Base-by-base conservation (phyloP, 2,329 filamentous ascomycete genomes). In the Ophiostoma ips region DNA sequence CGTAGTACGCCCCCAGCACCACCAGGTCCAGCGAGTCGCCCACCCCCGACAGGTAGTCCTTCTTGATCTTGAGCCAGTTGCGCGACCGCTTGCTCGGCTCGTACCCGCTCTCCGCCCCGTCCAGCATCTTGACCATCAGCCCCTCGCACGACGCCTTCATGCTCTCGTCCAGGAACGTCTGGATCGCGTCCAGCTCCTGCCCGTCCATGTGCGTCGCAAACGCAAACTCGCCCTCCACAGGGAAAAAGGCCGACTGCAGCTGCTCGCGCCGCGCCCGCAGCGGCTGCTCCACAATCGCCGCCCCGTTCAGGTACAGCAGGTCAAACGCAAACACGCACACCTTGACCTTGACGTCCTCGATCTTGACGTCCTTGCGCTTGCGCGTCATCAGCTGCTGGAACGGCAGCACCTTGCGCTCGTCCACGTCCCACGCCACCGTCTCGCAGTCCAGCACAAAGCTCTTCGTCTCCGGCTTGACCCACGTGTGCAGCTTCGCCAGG, bases 31-130 rank as follows among this genome's bases (percentile, higher is more conserved):
- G 83, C 2, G 89, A 95, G 67, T 98, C 92, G 48, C 92, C 92
- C 2, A 95, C 81, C 48, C 90, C 90, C 6, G 85, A 76, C 50
- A 98, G 85, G 64, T 98, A 98, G 62, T 98, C 92, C 63, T 98
- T 98, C 67, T 98, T 98, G 67, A 96, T 84, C 74, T 98, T 98
- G 56, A 98, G 83, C 92, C 92, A 98, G 62, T 98, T 98, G 53
- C 92, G 85, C 66, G 87, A 94, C 56, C 92, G 83, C 64, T 94
- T 95, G 60, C 87, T 94, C 18, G 92, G 92, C 67, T 96, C 90
- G 63, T 98, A 98, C 59, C 86, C 87, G 58, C 87, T 94, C 66
- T 95, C 90, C 7, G 77, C 71, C 1, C 90, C 92, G 63, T 96
- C 90, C 52, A 98, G 69, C 92, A 98, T 98, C 71, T 98, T 98